Evolutionary conservation across 768 basidiomycete genomes (phyloP).

Genomic region (Tricholoma matsutake): DNA sequence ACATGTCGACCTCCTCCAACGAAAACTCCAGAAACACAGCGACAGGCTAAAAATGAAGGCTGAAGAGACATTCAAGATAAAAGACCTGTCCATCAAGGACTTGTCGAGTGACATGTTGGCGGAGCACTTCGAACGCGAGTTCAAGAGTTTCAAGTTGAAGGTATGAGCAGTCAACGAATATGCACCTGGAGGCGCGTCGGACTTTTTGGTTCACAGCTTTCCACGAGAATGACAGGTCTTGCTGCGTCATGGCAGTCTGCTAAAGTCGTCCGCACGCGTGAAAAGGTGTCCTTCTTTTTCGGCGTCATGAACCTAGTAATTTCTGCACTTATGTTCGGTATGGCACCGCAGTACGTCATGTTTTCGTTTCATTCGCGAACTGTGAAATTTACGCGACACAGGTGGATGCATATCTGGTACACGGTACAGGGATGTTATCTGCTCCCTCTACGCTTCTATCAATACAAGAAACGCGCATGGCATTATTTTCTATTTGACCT

Average conservation of each 20-base stretch:
- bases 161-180: slow-evolving; percentile 35
- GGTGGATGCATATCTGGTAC: slow-evolving; percentile 89
- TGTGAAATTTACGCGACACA: slow-evolving; percentile 27
- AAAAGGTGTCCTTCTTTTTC: slow-evolving; percentile 89
- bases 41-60: slow-evolving; percentile 80
- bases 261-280: slow-evolving; percentile 77
- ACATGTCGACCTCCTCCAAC: slow-evolving; percentile 77
- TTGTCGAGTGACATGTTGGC: slow-evolving; percentile 61
- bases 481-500: slow-evolving; percentile 94
- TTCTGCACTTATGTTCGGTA: slow-evolving; percentile 84
- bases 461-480: slow-evolving; percentile 90
- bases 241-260: slow-evolving; percentile 89
- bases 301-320: slow-evolving; percentile 88
- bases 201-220: slow-evolving; percentile 49
- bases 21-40: slow-evolving; percentile 83
- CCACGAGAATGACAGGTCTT: slow-evolving; percentile 74
- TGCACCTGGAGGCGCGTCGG: slow-evolving; percentile 6
- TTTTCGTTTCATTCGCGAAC: slow-evolving; percentile 2
- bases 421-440: slow-evolving; percentile 75
- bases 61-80: slow-evolving; percentile 75
- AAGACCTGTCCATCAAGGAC: slow-evolving; percentile 50
- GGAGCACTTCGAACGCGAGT: slow-evolving; percentile 82
- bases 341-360: slow-evolving; percentile 73
- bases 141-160: slow-evolving; percentile 84
- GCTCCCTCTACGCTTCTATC: slow-evolving; percentile 78